These are phyloP conservation scores for Phaeophleospora eucalypticola DNA, from an alignment of 2,329 filamentous ascomycete species.

Conservation along the genomic window DNA sequence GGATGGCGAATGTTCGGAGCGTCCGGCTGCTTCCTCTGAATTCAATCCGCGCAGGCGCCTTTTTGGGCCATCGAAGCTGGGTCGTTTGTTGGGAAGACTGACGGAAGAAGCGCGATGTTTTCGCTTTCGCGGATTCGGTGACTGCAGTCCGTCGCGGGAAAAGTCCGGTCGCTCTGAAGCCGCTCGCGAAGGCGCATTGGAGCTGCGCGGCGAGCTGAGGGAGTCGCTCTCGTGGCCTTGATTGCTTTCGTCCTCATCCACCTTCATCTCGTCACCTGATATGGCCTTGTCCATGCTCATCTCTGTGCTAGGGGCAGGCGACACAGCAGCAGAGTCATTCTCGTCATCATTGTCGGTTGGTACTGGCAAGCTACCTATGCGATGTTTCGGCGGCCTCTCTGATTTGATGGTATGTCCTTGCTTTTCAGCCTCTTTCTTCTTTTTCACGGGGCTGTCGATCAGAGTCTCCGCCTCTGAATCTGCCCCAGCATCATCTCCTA, in stretches of 20 bases:
- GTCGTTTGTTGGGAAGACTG: constrained; percentile 31
- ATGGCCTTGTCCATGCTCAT: constrained; percentile 21
- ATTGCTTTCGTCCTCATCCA: constrained; percentile 22
- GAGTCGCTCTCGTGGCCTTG: constrained; percentile 28
- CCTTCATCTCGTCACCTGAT: constrained; percentile 14
- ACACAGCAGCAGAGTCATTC: constrained; percentile 26
- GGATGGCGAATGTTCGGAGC: constrained; percentile 52
- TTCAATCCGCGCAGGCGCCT: constrained; percentile 26
- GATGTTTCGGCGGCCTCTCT: constrained; percentile 24
- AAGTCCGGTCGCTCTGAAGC: constrained; percentile 27
- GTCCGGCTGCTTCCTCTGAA: constrained; percentile 23
- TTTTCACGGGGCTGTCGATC: constrained; percentile 42
- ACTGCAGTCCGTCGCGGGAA: constrained; percentile 20
- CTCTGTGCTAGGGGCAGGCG: constrained; percentile 27
- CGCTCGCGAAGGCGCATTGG: constrained; percentile 22
- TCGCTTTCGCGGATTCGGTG: constrained; percentile 35
- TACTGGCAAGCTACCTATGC: constrained; percentile 31
- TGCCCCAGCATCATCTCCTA: constrained; percentile 33
- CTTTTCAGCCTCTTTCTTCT: constrained; percentile 33
- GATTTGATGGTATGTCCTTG: constrained; percentile 24
- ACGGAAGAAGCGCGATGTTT: constrained; percentile 36
- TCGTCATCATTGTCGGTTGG: constrained; percentile 30
- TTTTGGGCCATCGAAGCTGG: constrained; percentile 27
- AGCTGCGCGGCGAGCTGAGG: constrained; percentile 29
- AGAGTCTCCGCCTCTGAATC: constrained; percentile 51